A percentile compares a stretch with the other conserved stretches of the same genome.
Conservation (phyloP, 768 basidiomycete genomes). For the Russula brevipes region DNA sequence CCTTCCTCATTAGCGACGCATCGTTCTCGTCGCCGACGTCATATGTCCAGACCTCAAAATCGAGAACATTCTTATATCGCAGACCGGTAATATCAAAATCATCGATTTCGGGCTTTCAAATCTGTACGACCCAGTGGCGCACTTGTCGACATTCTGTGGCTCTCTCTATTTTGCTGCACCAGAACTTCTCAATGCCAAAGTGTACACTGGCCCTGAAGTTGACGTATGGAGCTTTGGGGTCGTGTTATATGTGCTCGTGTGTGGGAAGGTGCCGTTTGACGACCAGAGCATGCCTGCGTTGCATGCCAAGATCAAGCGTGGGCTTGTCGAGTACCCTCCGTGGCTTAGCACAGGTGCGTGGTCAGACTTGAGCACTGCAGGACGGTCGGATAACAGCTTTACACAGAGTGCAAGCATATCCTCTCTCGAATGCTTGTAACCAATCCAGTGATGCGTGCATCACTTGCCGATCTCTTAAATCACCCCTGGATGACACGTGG, state of each 20-base stretch:
- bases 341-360: constrained; percentile 88
- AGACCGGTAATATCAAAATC: constrained; percentile 98
- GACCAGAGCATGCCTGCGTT: constrained; percentile 99
- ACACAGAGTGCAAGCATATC: constrained; percentile 86
- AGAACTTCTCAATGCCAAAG: constrained; percentile 92
- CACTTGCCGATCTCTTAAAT: constrained; percentile 74
- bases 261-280: constrained; percentile 98
- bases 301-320: constrained; percentile 98
- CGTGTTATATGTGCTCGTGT: constrained; percentile 94
- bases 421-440: constrained; percentile 96
- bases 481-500: constrained; percentile 95
- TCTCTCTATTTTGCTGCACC: constrained; percentile 98
- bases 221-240: constrained; percentile 99
- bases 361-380: background rate
- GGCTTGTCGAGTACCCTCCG: constrained; percentile 92
- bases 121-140: constrained; percentile 74
- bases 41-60: constrained; percentile 79
- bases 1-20: constrained; percentile 12
- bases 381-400: constrained; percentile 1
- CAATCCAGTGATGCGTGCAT: constrained; percentile 77
- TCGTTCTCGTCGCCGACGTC: constrained; percentile 4
- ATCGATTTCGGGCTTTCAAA: constrained; percentile 99
- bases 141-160: constrained; percentile 94
- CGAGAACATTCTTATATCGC: constrained; percentile 98
- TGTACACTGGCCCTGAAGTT: constrained; percentile 96